A percentile compares a stretch with the other conserved stretches of the same genome.
Conservation (phyloP, 2,329 filamentous ascomycete genomes). For the Phialophora chinensis region DNA sequence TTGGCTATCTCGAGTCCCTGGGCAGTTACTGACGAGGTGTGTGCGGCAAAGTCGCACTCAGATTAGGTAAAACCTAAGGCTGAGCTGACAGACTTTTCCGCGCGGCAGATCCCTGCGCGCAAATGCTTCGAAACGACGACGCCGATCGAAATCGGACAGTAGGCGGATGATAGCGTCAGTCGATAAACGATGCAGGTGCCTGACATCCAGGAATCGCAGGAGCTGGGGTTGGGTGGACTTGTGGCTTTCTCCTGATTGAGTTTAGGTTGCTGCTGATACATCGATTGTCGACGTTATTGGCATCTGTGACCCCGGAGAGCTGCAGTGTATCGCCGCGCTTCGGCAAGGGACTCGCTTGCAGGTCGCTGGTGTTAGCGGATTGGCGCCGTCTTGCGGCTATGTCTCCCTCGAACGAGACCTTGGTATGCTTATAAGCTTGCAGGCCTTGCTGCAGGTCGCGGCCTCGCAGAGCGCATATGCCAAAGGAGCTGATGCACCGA, state of each 20-base stretch:
- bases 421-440: conserved; percentile 23
- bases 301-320: conserved; percentile 17
- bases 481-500: background rate
- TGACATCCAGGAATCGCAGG: conserved; percentile 15
- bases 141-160: background rate
- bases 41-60: background rate
- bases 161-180: conserved; percentile 6
- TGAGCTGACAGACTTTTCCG: conserved; percentile 17
- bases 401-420: conserved; percentile 17
- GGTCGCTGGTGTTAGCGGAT: conserved; percentile 11
- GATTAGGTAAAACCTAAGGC: conserved; percentile 32
- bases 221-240: conserved; percentile 8
- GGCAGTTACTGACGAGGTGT: conserved; percentile 2
- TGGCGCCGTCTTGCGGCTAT: conserved; percentile 11
- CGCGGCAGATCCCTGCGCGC: conserved; percentile 8
- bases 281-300: conserved; percentile 25
- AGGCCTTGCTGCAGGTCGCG: conserved; percentile 18
- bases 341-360: conserved; percentile 19
- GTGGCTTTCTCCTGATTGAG: conserved; percentile 37
- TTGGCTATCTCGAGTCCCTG: conserved; percentile 6
- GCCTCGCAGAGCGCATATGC: conserved; percentile 3
- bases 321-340: conserved; percentile 21
- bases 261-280: conserved; percentile 34
- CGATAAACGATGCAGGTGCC: conserved; percentile 10
- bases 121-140: conserved; percentile 7